Percentiles rank a stretch among this genome's conserved stretches.
Conservation (phyloP, 495 filamentous ascomycete species). For the Xylaria longipes region DNA sequence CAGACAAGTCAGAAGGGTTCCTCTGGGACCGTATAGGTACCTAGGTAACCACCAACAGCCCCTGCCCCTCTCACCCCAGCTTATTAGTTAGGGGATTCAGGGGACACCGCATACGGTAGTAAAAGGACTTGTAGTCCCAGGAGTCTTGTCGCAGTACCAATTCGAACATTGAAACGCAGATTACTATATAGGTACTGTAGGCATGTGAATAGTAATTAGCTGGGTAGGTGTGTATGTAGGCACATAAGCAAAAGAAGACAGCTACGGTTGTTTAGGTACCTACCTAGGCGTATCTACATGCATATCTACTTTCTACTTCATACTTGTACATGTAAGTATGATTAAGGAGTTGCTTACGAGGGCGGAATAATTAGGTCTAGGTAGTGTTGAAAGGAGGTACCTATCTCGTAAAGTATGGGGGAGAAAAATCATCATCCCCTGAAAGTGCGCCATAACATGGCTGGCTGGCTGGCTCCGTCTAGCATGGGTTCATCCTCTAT, state of each 20-base stretch:
- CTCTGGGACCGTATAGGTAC: conserved; percentile 19
- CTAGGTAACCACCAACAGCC: conserved; percentile 9
- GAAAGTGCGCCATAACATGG: background rate
- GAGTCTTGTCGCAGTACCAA: background rate
- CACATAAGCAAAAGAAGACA: background rate
- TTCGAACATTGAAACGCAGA: no score
- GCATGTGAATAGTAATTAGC: background rate
- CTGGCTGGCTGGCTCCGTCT: background rate
- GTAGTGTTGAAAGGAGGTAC: background rate
- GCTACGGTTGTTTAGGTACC: background rate
- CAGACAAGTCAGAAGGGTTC: conserved; percentile 5
- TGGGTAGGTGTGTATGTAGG: background rate
- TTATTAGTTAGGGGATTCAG: conserved; percentile 14
- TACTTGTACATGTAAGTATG: background rate
- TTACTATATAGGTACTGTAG: background rate
- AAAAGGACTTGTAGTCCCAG: background rate
- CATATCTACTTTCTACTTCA: background rate
- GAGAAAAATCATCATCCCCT: no score
- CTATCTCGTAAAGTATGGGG: no score
- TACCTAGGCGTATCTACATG: no score
- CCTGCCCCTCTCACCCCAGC: conserved; percentile 13
- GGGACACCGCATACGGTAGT: background rate
- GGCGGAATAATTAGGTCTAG: background rate
- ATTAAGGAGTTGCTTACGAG: background rate
- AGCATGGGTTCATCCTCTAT: background rate